Conservation (phyloP, 345 rosid species). For the Citrus trifoliata region DNA sequence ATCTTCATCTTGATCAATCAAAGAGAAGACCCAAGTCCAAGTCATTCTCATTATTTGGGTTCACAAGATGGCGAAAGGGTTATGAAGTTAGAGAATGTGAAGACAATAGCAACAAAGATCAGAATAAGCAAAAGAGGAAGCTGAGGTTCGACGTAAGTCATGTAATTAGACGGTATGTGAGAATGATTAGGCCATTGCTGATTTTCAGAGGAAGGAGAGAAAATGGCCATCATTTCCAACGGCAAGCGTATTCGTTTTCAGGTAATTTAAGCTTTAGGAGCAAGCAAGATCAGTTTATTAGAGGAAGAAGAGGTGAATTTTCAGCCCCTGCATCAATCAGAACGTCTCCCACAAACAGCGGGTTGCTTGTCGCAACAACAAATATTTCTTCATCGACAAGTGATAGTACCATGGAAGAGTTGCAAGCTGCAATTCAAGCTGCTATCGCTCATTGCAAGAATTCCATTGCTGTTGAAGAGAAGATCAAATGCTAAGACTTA, state of each 20-base stretch:
- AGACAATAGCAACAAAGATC: constrained; percentile 25
- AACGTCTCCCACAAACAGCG: constrained; percentile 83
- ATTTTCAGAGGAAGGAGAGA: constrained; percentile 54
- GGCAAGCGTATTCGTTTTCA: constrained; percentile 51
- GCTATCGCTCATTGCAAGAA: constrained; percentile 99
- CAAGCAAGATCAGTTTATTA: constrained; percentile 29
- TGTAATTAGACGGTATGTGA: constrained; percentile 52
- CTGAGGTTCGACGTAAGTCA: constrained; percentile 58
- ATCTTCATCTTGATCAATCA: constrained; percentile 12
- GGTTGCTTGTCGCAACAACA: constrained; percentile 52
- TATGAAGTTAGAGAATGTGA: constrained; percentile 38
- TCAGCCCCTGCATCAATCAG: constrained; percentile 94
- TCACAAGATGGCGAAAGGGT: constrained; percentile 52
- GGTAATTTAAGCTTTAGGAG: constrained; percentile 37
- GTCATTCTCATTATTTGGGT: constrained; percentile 72
- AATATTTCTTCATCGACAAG: constrained; percentile 43
- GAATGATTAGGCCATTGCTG: constrained; percentile 48
- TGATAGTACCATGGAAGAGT: constrained; percentile 90
- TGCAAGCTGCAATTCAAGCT: constrained; percentile 95
- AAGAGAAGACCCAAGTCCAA: constrained; percentile 44
- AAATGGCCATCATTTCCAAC: constrained; percentile 27
- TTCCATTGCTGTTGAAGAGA: constrained; percentile 55
- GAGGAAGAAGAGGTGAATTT: constrained; percentile 53
- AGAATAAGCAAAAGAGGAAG: constrained; percentile 44
- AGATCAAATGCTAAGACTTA: constrained; percentile 16